Evolutionary conservation across 2,329 filamentous ascomycete genomes (phyloP).

Genomic region (Colletotrichum limetticola): DNA sequence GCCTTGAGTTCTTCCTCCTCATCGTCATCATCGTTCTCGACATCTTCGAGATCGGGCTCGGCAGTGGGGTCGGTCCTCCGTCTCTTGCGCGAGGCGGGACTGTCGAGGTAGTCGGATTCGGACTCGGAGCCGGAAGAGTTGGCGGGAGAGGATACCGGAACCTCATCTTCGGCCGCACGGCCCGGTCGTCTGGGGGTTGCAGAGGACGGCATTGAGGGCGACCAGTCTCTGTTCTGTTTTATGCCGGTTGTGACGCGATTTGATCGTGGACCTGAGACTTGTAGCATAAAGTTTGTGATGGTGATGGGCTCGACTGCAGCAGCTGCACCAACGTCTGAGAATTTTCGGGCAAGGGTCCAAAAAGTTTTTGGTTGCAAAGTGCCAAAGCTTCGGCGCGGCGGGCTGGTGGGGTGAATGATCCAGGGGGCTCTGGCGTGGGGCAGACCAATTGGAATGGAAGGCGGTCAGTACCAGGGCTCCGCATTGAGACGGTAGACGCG

Average conservation of each 20-base stretch:
- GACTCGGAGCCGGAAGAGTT: constrained; percentile 38
- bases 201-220: constrained; percentile 23
- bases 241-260: neutral
- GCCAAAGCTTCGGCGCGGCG: constrained; percentile 21
- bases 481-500: constrained; percentile 28
- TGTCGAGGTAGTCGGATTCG: constrained; percentile 63
- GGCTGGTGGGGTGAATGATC: constrained; percentile 19
- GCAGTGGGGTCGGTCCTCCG: constrained; percentile 49
- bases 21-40: constrained; percentile 45
- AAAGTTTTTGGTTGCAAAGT: constrained; percentile 12
- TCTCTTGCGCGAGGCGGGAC: constrained; percentile 55
- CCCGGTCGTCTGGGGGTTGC: constrained; percentile 17
- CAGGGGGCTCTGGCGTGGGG: neutral
- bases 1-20: constrained; percentile 44
- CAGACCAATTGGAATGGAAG: constrained; percentile 21
- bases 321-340: constrained; percentile 27
- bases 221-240: neutral
- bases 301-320: constrained; percentile 1
- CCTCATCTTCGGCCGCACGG: constrained; percentile 19
- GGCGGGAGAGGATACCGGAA: constrained; percentile 25
- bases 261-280: constrained; percentile 8
- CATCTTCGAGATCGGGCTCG: constrained; percentile 22
- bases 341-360: constrained; percentile 17
- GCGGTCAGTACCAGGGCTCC: neutral
- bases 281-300: neutral